These are phyloP conservation scores for Fragilariopsis cylindrus DNA, from an alignment of 108 stramenopile genomes.

Conservation along the genomic window DNA sequence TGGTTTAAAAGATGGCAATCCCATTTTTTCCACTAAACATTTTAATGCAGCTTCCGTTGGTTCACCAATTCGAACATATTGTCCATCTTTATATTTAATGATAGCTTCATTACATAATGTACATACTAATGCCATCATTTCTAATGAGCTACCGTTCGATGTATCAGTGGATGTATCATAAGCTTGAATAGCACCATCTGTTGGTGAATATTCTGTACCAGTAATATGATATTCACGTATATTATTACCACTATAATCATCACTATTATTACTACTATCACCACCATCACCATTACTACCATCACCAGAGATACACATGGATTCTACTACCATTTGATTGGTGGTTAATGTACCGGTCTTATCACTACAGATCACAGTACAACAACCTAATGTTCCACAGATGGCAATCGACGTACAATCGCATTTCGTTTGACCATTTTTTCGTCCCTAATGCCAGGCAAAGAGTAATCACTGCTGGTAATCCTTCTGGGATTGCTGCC, in stretches of 20 bases:
- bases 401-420: constrained; percentile 88
- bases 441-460: constrained; percentile 87
- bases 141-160: background rate
- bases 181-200: background rate
- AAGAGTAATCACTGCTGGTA: constrained; percentile 94
- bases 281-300: constrained; percentile 66
- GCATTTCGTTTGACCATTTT: constrained; percentile 89
- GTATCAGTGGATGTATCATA: background rate
- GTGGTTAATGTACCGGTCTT: constrained; percentile 99
- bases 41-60: constrained; percentile 93
- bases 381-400: constrained; percentile 98
- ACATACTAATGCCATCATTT: constrained; percentile 27
- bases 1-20: background rate
- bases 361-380: constrained; percentile 95
- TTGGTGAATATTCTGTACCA: constrained; percentile 13
- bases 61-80: constrained; percentile 71
- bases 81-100: constrained; percentile 1
- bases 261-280: constrained; percentile 45
- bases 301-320: constrained; percentile 76
- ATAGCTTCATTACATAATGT: constrained; percentile 10
- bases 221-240: constrained; percentile 42
- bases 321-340: constrained; percentile 89
- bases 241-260: constrained; percentile 50
- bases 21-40: constrained; percentile 88
- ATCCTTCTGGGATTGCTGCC: constrained; percentile 97